Percentiles rank a stretch among this genome's conserved stretches.
phyloP scores from a whole-genome alignment of 1,139 yeast genomes.

The Yamadazyma atlantica region DNA sequence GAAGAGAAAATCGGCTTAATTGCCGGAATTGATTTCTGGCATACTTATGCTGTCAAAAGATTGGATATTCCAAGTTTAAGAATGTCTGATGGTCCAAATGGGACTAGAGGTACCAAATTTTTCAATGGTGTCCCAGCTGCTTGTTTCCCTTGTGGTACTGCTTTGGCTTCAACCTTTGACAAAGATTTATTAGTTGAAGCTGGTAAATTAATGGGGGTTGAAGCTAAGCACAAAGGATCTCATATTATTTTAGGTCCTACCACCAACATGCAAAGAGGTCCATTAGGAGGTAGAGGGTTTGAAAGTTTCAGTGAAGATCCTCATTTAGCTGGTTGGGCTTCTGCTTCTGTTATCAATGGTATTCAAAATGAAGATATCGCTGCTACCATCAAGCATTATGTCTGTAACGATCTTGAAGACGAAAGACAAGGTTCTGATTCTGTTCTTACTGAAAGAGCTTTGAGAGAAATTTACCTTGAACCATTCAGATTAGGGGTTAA shows the following conservation, averaged over 20 bases:
- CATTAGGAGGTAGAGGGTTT: slow-evolving; percentile 38
- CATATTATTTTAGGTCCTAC: slow-evolving; percentile 37
- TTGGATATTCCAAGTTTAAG: slow-evolving; percentile 34
- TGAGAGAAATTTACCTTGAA: slow-evolving; percentile 59
- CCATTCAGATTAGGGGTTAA: slow-evolving; percentile 62
- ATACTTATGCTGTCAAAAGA: slow-evolving; percentile 47
- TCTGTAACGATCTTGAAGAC: slow-evolving; percentile 61
- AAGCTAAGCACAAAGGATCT: slow-evolving; percentile 32
- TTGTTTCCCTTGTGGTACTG: slow-evolving; percentile 41
- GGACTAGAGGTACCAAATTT: slow-evolving; percentile 33
- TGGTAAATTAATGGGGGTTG: slow-evolving; percentile 34
- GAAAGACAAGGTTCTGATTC: slow-evolving; percentile 51
- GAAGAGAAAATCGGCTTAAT: slow-evolving; percentile 49
- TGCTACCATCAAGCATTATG: slow-evolving; percentile 61
- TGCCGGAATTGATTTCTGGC: slow-evolving; percentile 57
- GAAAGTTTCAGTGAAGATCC: slow-evolving; percentile 38
- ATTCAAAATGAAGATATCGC: slow-evolving; percentile 39
- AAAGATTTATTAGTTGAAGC: slow-evolving; percentile 25
- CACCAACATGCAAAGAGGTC: slow-evolving; percentile 32
- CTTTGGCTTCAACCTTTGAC: slow-evolving; percentile 44
- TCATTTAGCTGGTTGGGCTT: slow-evolving; percentile 29
- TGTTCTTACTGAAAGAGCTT: slow-evolving; percentile 53
- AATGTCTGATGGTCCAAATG: slow-evolving; percentile 37
- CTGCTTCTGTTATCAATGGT: slow-evolving; percentile 29
- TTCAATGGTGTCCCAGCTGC: slow-evolving; percentile 32